Percentiles rank a stretch among this genome's conserved stretches.
Conservation (phyloP, 768 basidiomycete species). For the Kwoniella sp. region DNA sequence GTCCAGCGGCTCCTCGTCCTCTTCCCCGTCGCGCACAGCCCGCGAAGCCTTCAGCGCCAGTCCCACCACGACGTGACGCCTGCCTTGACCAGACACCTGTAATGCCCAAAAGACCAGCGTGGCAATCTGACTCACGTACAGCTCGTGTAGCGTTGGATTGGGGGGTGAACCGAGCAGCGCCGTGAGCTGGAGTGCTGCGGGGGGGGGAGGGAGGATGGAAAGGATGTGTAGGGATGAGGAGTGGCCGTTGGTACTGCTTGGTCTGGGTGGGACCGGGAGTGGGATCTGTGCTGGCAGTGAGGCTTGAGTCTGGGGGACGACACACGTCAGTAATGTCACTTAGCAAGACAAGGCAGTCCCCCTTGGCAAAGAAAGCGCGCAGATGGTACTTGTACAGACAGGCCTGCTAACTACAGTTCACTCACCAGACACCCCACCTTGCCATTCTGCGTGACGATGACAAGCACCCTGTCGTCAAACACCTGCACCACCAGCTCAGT, state of each 20-base stretch:
- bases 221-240: constrained; percentile 13
- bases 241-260: constrained; percentile 3
- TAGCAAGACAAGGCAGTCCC: too few relatives aligned
- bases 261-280: constrained; percentile 7
- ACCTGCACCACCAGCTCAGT: constrained; percentile 76
- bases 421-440: constrained; percentile 82
- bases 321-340: too few relatives aligned
- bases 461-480: constrained; percentile 73
- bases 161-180: constrained; percentile 75
- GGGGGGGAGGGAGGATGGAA: constrained; percentile 34
- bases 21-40: constrained; percentile 18
- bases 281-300: constrained; percentile 29
- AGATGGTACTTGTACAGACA: not conserved
- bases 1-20: constrained; percentile 47
- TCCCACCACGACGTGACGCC: constrained; percentile 68
- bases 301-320: constrained; percentile 43
- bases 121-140: constrained; percentile 82
- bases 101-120: constrained; percentile 67
- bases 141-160: constrained; percentile 65
- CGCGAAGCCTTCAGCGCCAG: constrained; percentile 56
- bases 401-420: not conserved
- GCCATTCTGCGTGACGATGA: constrained; percentile 84
- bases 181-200: constrained; percentile 67
- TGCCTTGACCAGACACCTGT: constrained; percentile 53
- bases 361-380: too few relatives aligned